phyloP scores from a whole-genome alignment of 768 basidiomycete genomes.

The Tylopilus sp. region DNA sequence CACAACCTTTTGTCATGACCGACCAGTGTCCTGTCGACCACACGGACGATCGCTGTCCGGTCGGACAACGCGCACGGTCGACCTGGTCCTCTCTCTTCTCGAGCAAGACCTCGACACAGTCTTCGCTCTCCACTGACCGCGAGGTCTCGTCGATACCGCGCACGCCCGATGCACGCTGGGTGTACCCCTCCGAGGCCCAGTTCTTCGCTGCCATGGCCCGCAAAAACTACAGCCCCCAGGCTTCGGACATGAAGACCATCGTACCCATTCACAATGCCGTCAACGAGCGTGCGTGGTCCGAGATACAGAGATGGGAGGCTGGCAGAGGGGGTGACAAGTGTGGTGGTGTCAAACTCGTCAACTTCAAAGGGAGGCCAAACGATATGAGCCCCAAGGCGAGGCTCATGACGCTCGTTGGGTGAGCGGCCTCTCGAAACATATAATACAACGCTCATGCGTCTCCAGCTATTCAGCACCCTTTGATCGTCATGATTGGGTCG shows the following conservation, averaged over 20 bases:
- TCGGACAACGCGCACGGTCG: conserved; percentile 54
- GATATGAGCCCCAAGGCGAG: conserved; percentile 80
- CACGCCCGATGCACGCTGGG: conserved; percentile 73
- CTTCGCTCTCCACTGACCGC: conserved; percentile 63
- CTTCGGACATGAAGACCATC: conserved; percentile 90
- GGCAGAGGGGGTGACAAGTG: conserved; percentile 80
- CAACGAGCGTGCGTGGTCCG: conserved; percentile 89
- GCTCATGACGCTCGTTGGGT: conserved; percentile 86
- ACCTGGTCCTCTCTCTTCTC: conserved; percentile 39
- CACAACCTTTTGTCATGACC: conserved; percentile 15
- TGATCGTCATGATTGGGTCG: conserved; percentile 95
- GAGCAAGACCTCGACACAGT: conserved; percentile 7
- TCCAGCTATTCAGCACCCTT: conserved; percentile 89
- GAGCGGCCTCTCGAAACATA: conserved; percentile 25
- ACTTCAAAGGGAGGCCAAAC: conserved; percentile 85
- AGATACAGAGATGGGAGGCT: conserved; percentile 79
- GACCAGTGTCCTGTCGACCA: conserved; percentile 53
- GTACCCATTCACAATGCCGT: conserved; percentile 99
- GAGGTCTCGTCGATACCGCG: conserved; percentile 89
- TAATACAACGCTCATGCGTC: not conserved
- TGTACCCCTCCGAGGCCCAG: conserved; percentile 97
- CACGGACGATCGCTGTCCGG: conserved; percentile 51
- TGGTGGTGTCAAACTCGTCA: conserved; percentile 78
- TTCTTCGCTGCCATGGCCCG: conserved; percentile 97
- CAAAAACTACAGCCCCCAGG: conserved; percentile 86